phyloP scores from a whole-genome alignment of 1,284 basidiomycete species.

The Apiotrichum porosum region DNA sequence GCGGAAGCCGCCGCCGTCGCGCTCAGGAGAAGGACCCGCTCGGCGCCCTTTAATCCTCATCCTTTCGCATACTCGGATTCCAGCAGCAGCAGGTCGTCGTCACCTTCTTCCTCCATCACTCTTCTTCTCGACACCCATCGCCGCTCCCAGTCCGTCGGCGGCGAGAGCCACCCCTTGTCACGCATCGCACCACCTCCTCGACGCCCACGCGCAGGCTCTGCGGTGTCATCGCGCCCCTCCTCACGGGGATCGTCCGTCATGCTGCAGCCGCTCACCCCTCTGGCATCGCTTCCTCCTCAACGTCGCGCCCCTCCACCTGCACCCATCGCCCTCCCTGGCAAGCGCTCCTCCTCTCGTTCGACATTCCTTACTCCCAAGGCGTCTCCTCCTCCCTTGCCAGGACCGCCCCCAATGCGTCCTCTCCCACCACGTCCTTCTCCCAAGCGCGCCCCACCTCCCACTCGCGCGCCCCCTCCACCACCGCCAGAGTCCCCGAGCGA shows the following conservation, averaged over 20 bases:
- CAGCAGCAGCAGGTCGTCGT: too few relatives aligned
- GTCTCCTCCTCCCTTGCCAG: background rate
- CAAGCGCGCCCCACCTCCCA: background rate
- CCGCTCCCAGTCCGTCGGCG: slow-evolving; percentile 1
- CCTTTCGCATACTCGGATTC: too few relatives aligned
- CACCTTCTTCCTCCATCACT: background rate
- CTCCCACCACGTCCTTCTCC: background rate
- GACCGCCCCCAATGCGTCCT: background rate
- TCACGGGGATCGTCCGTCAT: too few relatives aligned
- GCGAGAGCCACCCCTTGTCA: background rate
- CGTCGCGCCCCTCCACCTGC: too few relatives aligned
- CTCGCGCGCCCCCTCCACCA: background rate
- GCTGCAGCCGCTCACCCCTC: too few relatives aligned
- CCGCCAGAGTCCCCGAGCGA: background rate
- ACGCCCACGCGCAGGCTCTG: too few relatives aligned
- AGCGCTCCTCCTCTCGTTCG: too few relatives aligned
- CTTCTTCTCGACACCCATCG: background rate
- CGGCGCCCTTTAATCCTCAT: background rate
- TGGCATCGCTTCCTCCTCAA: too few relatives aligned
- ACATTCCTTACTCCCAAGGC: too few relatives aligned
- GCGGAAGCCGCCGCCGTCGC: background rate
- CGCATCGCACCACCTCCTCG: too few relatives aligned
- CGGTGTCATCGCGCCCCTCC: too few relatives aligned
- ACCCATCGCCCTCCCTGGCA: too few relatives aligned
- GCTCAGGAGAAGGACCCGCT: background rate